Evolutionary conservation across 2,329 filamentous ascomycete genomes (phyloP), one percentile per base, ranked within the genome.

Genomic region (Teratosphaeria gauchensis): DNA sequence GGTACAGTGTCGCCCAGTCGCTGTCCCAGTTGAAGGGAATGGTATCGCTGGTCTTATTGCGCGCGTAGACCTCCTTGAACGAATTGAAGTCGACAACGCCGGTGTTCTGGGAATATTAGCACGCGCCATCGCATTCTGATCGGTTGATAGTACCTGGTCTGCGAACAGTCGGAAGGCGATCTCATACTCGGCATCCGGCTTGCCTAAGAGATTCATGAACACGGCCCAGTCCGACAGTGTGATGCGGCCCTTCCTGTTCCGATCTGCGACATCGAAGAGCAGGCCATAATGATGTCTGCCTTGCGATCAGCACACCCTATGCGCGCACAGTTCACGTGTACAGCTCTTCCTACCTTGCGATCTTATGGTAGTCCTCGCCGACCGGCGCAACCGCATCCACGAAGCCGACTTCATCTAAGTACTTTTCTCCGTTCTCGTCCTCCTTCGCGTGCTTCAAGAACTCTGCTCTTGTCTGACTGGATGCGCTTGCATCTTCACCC

Each of bases 101-200:
- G 21, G 85, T 88, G 19, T 48, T 19, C 42, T 48, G 42, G 16
- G n/a, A 24, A 19, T 7, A 35, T 54, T 21, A 54, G 52, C 52
- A 28, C 24, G 12, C 7, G 8, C 19, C 19, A 8, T 54, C 52
- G 32, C 19, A 31, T 8, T 32, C n/a, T 3, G 6, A 16, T 48
- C 42, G n/a, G 16, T 16, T 4, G n/a, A 16, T 42, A 16, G 19
- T 48, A 48, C 42, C 42, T 48, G 42, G 19, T 48, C 42, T 71
- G 97, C 92, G 76, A 99, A 99, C 58, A 99, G 83, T 68, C 94
- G 89, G 78, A 97, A 99, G 16, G 94, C 92, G 68, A 99, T 96
- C 75, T 97, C 92, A 77, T 99, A 99, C 78, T 99, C 94, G 73
- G 94, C 94, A 71, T 97, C 94, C 62, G 94, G 89, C 77, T 96